Evolutionary conservation across 2,329 filamentous ascomycete species (phyloP), one percentile per base, ranked within the genome.

Genomic region (Colletotrichum lupini): DNA sequence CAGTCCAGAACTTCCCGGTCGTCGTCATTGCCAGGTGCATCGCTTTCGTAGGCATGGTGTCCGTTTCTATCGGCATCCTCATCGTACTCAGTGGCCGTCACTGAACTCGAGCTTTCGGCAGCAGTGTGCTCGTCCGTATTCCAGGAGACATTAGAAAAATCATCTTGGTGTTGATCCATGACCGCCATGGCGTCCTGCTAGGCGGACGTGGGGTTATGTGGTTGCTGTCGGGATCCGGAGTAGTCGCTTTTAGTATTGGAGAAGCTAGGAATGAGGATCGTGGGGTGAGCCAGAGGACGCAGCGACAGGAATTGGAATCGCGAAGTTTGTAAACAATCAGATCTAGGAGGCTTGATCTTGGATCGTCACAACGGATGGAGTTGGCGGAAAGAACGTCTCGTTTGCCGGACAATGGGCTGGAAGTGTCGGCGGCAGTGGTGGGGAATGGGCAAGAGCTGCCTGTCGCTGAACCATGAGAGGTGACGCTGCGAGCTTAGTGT

Each of bases 111-210:
- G 42, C 74, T 72, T 59, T 71, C 71, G 19, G 72, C 71, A 22
- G 71, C 62, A 28, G 68, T 53, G 26, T 46, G 81, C 57, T 89
- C 87, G 72, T 92, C 91, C 80, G 90, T 92, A 77, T 90, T 87
- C 94, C 94, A 97, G 72, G 93, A 93, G 75, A 96, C 91, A 80
- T 90, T 94, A 80, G 94, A 93, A 83, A 97, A 97, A 83, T 93
- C 92, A 83, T 94, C 92, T 57, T 73, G 71, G 59, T 73, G 71
- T 79, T 87, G 85, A 78, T 89, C 87, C 76, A 87, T 85, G 78
- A 85, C 85, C 74, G 86, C 83, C 85, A 86, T 86, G 57, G 61
- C 68, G 76, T 76, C 72, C 55, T 61, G 65, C 68, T 60, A 57
- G 62, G 61, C 37, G 69, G 65, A 73, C 66, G 73, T 70, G 74